Percentiles rank a stretch among this genome's conserved stretches.
Conservation (phyloP, 2,329 filamentous ascomycete species). For the Ceratocystis harringtonii region DNA sequence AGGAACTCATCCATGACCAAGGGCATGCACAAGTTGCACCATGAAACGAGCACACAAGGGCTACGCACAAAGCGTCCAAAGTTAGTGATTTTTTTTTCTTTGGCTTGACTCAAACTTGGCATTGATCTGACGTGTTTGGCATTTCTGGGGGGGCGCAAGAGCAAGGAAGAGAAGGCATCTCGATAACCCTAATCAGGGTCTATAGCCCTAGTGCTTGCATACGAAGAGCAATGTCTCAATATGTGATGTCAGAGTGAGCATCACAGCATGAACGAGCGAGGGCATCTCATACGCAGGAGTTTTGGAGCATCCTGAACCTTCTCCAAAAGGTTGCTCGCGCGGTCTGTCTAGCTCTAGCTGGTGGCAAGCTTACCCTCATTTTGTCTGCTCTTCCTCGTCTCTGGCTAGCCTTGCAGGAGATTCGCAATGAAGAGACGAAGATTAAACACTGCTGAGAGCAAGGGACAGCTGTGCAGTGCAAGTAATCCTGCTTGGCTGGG, state of each 20-base stretch:
- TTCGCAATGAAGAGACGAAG: not conserved
- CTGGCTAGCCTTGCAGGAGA: not conserved
- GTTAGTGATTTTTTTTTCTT: not conserved
- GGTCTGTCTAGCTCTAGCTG: not conserved
- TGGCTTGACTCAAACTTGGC: not conserved
- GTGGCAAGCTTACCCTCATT: not conserved
- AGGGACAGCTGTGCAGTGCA: not conserved
- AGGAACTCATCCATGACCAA: too few relatives aligned
- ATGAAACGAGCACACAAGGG: not conserved
- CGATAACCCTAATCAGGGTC: not conserved
- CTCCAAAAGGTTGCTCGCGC: not conserved
- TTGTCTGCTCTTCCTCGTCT: not conserved
- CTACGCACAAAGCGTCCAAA: not conserved
- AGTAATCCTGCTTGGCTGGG: not conserved
- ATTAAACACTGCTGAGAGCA: not conserved
- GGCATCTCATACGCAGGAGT: too few relatives aligned
- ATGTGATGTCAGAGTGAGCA: too few relatives aligned
- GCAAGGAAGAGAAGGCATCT: not conserved
- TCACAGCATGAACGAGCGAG: too few relatives aligned
- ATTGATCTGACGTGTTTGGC: not conserved
- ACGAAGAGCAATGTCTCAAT: too few relatives aligned
- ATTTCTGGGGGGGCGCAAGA: not conserved
- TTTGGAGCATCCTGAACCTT: too few relatives aligned
- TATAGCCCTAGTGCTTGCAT: not conserved
- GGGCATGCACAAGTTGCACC: not conserved